Base-by-base conservation (phyloP, 805 yeast genomes). In the Saccharomycopsis sp. region DNA sequence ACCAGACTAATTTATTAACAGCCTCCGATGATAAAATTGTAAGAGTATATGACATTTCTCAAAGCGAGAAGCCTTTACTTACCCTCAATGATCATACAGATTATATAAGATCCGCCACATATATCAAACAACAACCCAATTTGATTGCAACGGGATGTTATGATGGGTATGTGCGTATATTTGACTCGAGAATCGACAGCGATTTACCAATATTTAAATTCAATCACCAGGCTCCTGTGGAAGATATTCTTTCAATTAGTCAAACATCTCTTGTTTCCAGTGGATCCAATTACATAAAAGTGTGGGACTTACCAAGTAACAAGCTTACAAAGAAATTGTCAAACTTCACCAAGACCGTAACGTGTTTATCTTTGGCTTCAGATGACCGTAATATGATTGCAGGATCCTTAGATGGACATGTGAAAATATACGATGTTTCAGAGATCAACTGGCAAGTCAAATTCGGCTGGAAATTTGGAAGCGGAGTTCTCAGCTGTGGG, bases 381-480 rank as follows among this genome's bases (percentile, higher is more conserved):
- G 89, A 83, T 62, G 75, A 83, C 55, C 93, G 94, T n/a, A 44
- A 44, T 17, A 75, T 94, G 52, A 74, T 94, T 34, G 97, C 96
- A 1, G 97, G 98, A 17, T 91, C 97, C 0, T 76, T 94, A 59
- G 99, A 94, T 73, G 99, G 99, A 20, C 99, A 94, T 72, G 97
- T 94, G 60, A 94, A 94, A 72, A 92, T 92, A 52, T 89, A 93
- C 70, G 97, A 92, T 71, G 82, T 89, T 44, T 73, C 80, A 25
- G 80, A 86, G 22, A 68, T 81, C 47, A 80, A 82, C 65, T 92
- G 93, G 89, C 87, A 86, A 61, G 97, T 93, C 61, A 89, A 87
- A 70, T 93, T 91, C 69, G 97, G 97, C 54, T 93, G 98, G 97
- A 93, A 92, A 72, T 93, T 88, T 68, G 97, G 97, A 41, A 90